phyloP scores from a whole-genome alignment of 768 basidiomycete genomes.

The Mrakia blollopis region DNA sequence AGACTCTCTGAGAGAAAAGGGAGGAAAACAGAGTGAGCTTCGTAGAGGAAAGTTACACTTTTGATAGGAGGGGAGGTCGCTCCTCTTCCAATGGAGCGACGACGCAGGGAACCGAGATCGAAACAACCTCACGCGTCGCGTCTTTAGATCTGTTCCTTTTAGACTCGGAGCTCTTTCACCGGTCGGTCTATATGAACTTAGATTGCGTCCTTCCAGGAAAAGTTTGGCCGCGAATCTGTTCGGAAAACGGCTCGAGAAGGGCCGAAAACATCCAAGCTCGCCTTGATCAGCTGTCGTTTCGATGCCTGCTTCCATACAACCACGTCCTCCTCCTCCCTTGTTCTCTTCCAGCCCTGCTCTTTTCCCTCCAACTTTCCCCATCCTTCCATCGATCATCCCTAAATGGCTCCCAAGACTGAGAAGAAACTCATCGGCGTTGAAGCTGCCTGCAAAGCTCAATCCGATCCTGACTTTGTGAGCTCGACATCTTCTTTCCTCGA shows the following conservation, averaged over 20 bases:
- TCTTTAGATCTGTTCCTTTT: too few relatives aligned
- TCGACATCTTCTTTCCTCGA: background rate
- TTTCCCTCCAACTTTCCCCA: background rate
- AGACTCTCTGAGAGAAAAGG: too few relatives aligned
- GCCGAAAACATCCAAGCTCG: too few relatives aligned
- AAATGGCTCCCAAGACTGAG: slow-evolving; percentile 5
- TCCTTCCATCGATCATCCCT: background rate
- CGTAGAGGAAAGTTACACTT: too few relatives aligned
- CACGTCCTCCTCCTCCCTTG: too few relatives aligned
- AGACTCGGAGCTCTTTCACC: background rate
- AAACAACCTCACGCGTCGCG: too few relatives aligned
- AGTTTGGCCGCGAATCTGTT: background rate
- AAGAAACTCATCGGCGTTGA: slow-evolving; percentile 20
- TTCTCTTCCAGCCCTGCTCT: too few relatives aligned
- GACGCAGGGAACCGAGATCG: too few relatives aligned
- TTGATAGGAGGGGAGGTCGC: too few relatives aligned
- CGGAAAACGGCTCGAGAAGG: background rate
- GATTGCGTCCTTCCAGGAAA: background rate
- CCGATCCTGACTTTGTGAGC: background rate
- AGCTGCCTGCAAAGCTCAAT: background rate
- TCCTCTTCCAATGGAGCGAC: too few relatives aligned
- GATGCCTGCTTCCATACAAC: background rate
- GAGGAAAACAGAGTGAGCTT: too few relatives aligned
- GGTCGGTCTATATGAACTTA: background rate
- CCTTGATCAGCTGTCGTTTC: background rate